Conservation (phyloP, 805 yeast genomes). For the Cyberlindnera veronae region DNA sequence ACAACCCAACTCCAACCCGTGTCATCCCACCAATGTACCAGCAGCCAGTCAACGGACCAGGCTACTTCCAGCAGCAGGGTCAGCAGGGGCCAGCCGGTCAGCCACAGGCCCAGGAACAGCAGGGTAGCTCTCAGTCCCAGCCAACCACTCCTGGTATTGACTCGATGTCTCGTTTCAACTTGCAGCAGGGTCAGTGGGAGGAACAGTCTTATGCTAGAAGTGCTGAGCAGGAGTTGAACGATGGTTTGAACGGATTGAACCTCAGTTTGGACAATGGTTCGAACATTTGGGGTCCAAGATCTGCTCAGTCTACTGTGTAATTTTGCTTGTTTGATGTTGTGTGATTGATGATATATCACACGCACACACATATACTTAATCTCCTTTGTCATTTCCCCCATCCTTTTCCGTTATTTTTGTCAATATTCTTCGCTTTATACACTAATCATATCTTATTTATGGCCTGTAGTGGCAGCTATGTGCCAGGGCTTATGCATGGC, state of each 20-base stretch:
- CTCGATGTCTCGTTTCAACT: conserved; percentile 25
- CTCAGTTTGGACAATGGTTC: conserved; percentile 25
- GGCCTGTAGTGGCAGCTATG: too few relatives aligned
- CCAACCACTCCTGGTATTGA: conserved; percentile 32
- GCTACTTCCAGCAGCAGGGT: conserved; percentile 12
- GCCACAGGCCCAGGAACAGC: background rate
- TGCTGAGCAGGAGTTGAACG: conserved; percentile 24
- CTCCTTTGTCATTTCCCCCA: too few relatives aligned
- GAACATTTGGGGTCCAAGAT: conserved; percentile 29
- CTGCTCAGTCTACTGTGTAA: conserved; percentile 13
- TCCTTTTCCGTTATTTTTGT: too few relatives aligned
- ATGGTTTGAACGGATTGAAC: conserved; percentile 25
- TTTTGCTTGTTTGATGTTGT: too few relatives aligned
- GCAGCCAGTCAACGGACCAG: conserved; percentile 7
- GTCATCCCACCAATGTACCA: conserved; percentile 21
- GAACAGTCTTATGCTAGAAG: conserved; percentile 7
- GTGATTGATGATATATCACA: too few relatives aligned
- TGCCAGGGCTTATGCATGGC: too few relatives aligned
- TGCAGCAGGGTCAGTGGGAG: conserved; percentile 15
- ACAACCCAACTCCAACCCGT: conserved; percentile 30
- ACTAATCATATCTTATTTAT: too few relatives aligned
- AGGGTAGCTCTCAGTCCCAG: conserved; percentile 24
- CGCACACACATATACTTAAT: too few relatives aligned
- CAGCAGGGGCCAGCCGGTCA: conserved; percentile 14
- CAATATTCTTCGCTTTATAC: too few relatives aligned